Evolutionary conservation across 495 filamentous ascomycete species (phyloP), one percentile per base, ranked within the genome.

Genomic region (Darksidea phi): DNA sequence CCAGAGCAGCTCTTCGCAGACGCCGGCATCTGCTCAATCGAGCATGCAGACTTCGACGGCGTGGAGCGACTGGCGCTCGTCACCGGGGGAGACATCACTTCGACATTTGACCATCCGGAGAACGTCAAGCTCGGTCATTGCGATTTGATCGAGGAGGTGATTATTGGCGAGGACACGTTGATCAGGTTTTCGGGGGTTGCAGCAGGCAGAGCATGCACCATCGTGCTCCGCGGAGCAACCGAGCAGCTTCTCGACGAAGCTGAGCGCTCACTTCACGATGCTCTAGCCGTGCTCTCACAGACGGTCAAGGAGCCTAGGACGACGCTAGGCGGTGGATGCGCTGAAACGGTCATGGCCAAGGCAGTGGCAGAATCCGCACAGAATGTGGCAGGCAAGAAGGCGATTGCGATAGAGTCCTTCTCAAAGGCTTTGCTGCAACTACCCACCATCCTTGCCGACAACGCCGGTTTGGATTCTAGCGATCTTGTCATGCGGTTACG

Each of bases 291-390:
- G 6, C 86, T 98, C 21, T 97, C 94, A 4, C 94, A 98, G 75
- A 98, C 94, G 12, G 90, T 97, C 64, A 88, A 87, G 73, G 93
- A 97, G 75, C 92, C 94, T 17, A 86, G 90, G 59, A 94, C 90
- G 26, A 97, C 95, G 0, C 86, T 98, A 5, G 94, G 94, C 25
- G 94, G 94, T 70, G 94, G 94, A 17, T 97, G 91, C 69, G 92
- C 92, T 0, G 94, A 98, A 83, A 97, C 96, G 93, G 77, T 95
- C 57, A 98, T 98, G 94, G 89, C 92, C 61, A 96, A 96, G 78
- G 94, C 94, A 42, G 94, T 97, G 38, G 95, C 97, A 71, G 86
- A 90, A 48, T 92, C 91, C 17, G 92, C 93, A 7, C 90, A 93
- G 51, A 93, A 95, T 71, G 89, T 95, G 13, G 89, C 91, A 34